Evolutionary conservation across 2,329 filamentous ascomycete genomes (phyloP), one percentile per base, ranked within the genome.

Genomic region (Byssothecium circinans): DNA sequence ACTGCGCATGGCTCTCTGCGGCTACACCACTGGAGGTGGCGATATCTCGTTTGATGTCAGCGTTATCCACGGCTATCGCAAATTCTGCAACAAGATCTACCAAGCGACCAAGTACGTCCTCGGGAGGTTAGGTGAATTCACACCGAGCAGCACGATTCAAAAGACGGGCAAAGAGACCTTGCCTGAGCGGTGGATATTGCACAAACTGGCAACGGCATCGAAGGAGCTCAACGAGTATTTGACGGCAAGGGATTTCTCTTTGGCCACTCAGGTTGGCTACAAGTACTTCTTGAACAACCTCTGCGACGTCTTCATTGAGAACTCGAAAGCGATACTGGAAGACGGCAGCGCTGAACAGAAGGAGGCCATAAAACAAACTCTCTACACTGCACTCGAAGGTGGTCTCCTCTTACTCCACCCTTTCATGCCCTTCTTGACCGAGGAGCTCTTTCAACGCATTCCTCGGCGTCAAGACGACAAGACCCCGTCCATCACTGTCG

Each of bases 101-200:
- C 91, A 97, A 76, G 94, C 94, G 37, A 95, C 88, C 51, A 97
- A 96, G 75, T 99, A 89, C 67, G 91, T 96, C 17, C 82, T 97
- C 39, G 87, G 88, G 56, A 89, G 87, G 57, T 74, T 94, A 40
- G 71, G 79, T 8, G 81, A 85, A 64, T 91, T 88, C 65, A 78
- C 78, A 14, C 87, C 85, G 8, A 76, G 76, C 53, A 74, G 77
- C 42, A 74, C 75, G 27, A 72, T 72, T 32, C 70, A 74, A 30
- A 80, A 81, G 52, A 80, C 79, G n/a, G 83, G 83, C 45, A 80
- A 82, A 55, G 84, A 87, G 67, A 81, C 80, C 18, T 72, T 88
- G 4, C 75, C 84, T 15, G 85, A 88, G 68, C 76, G 80, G 39
- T 88, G 85, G 84, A 87, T 88, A 56, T 75, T 94, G 40, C 85